Conservation (phyloP, 768 basidiomycete species). For the Auriculariales sp. region DNA sequence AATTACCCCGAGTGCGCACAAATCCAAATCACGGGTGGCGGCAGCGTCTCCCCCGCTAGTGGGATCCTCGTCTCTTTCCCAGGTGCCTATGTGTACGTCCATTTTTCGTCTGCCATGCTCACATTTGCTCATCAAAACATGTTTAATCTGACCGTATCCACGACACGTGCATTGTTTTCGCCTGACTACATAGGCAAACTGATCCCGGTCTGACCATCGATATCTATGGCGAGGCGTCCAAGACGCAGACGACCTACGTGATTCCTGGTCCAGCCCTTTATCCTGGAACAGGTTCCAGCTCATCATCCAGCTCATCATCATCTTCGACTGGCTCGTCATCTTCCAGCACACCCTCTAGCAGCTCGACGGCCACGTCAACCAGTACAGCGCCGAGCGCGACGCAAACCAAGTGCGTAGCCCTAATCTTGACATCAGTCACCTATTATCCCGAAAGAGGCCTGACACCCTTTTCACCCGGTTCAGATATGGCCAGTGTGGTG, state of each 20-base stretch:
- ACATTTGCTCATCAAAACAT: too few species aligned
- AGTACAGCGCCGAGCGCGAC: conserved; percentile 1
- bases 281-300: not conserved
- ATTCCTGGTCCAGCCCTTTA: conserved; percentile 21
- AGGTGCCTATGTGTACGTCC: too few species aligned
- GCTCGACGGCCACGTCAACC: conserved; percentile 2
- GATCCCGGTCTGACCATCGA: conserved; percentile 24
- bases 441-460: too few species aligned
- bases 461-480: too few species aligned
- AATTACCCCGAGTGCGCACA: conserved; percentile 19
- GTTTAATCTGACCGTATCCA: too few species aligned
- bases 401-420: conserved; percentile 6
- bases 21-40: conserved; percentile 19
- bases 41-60: conserved; percentile 16
- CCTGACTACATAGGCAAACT: conserved; percentile 11
- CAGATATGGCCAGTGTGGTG: conserved; percentile 7
- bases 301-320: not conserved
- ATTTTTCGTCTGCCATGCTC: too few species aligned
- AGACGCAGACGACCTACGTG: conserved; percentile 22
- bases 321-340: not conserved
- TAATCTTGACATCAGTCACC: too few species aligned
- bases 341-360: conserved; percentile 1
- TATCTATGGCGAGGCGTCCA: conserved; percentile 20
- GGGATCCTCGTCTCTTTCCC: conserved; percentile 21
- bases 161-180: too few species aligned